Base-by-base conservation (phyloP, 768 basidiomycete species). In the Macrolepiota dolichaula region DNA sequence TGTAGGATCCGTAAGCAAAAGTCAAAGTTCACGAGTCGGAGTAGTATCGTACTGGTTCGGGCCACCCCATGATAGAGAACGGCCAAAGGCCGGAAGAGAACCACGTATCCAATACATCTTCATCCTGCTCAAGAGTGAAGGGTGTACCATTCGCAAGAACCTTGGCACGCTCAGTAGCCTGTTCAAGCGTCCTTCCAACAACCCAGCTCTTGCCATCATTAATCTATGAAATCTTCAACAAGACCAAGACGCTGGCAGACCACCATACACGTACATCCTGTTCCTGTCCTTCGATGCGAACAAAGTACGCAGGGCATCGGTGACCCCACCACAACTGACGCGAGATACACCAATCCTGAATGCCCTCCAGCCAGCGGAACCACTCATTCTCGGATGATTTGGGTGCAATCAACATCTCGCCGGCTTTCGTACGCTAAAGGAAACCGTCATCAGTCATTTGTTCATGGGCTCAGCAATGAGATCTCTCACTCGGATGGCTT, bases 271-370 rank as follows among this genome's bases (percentile, higher is more conserved):
- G 55, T 66, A 87, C 91, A 56, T 94, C 86, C 57, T 85, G 83
- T 2, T 81, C 79, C 62, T 79, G 73, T 4, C 94, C 95, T 59
- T 95, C 92, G 59, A 98, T 84, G 49, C 83, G 82, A 51, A 97
- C 88, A 62, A 94, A 90, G 77, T 97, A 98, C 0, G 95, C 97
- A 2, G 97, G 97, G 71, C 88, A 90, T 59, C 97, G 86, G 70
- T 98, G 96, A 29, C 97, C 96, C 96, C 96, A 98, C 97, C 97
- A 99, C 17, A 98, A 82, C 70, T 99, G 97, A 57, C 97, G 91
- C 1, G 97, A 98, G 69, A 98, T 89, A 76, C 97, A 99, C 97
- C 97, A 99, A 70, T 98, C 97, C 74, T 98, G 94, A 62, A 97
- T 94, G 65, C 83, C 85, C 65, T 95, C 93, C 38, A 98, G 77